Evolutionary conservation across 2,329 filamentous ascomycete genomes (phyloP).

Genomic region (Aspergillus pseudotamarii): DNA sequence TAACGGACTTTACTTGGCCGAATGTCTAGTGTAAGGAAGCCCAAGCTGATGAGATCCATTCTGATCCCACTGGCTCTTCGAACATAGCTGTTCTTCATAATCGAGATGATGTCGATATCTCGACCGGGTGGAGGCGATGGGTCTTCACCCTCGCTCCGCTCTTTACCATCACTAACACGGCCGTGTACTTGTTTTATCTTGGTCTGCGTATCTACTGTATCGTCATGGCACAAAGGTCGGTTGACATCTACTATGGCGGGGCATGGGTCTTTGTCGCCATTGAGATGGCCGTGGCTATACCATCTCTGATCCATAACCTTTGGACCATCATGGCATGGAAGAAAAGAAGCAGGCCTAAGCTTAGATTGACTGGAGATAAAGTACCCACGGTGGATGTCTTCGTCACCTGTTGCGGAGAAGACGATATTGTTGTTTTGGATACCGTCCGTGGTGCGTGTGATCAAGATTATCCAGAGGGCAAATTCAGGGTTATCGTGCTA

Average conservation of each 20-base stretch:
- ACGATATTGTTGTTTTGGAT: slow-evolving; percentile 45
- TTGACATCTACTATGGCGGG: neutral
- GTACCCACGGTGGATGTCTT: slow-evolving; percentile 48
- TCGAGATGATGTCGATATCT: neutral
- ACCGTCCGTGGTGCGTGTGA: slow-evolving; percentile 42
- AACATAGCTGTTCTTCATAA: neutral
- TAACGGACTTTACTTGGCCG: neutral
- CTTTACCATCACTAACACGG: neutral
- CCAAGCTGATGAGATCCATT: neutral
- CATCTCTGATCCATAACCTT: neutral
- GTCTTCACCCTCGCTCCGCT: neutral
- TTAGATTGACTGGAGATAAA: slow-evolving; percentile 24
- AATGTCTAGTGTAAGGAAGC: neutral
- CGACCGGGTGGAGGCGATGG: neutral
- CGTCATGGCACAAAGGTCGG: neutral
- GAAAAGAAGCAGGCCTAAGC: neutral
- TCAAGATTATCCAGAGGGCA: slow-evolving; percentile 42
- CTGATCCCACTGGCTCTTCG: neutral
- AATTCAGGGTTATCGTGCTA: slow-evolving; percentile 41
- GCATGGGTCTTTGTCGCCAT: neutral
- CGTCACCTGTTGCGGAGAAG: slow-evolving; percentile 49
- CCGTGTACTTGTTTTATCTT: neutral
- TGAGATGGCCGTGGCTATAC: neutral
- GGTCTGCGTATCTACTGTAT: neutral
- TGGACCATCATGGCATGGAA: neutral